phyloP scores from a whole-genome alignment of 2,329 filamentous ascomycete genomes.

The Phaeosphaeria sp. region DNA sequence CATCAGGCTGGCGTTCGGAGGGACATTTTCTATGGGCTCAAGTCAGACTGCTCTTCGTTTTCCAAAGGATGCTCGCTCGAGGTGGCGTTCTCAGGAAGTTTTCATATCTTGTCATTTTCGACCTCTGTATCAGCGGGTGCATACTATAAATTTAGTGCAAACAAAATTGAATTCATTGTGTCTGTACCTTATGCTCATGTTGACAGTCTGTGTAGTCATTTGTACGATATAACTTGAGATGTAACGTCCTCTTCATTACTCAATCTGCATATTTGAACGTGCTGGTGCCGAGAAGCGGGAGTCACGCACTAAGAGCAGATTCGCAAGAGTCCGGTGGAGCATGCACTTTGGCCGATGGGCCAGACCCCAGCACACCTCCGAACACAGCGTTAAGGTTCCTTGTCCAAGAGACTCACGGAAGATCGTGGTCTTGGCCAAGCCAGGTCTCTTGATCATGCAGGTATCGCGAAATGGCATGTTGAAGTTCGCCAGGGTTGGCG shows the following conservation, averaged over 20 bases:
- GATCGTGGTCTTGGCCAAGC: neutral
- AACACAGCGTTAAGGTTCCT: neutral
- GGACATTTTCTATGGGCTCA: slow-evolving; percentile 10
- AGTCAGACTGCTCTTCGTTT: slow-evolving; percentile 17
- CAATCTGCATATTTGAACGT: neutral
- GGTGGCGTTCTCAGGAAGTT: slow-evolving; percentile 12
- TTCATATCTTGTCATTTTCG: slow-evolving; percentile 5
- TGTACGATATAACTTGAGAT: too few relatives aligned
- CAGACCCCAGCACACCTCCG: slow-evolving; percentile 1
- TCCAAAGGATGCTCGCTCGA: slow-evolving; percentile 6
- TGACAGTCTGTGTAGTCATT: too few relatives aligned
- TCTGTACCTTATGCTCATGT: neutral
- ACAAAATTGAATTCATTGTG: neutral
- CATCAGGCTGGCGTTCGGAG: slow-evolving; percentile 23
- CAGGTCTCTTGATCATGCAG: neutral
- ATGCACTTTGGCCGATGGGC: slow-evolving; percentile 8
- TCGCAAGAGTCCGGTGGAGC: neutral
- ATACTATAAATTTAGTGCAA: neutral
- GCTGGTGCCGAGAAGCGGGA: slow-evolving; percentile 4
- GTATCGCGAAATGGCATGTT: too few relatives aligned
- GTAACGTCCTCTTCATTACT: neutral
- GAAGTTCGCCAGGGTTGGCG: too few relatives aligned
- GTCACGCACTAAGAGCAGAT: neutral
- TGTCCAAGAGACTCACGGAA: neutral
- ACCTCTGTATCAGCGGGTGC: neutral